phyloP scores from a whole-genome alignment of 306 rosid genomes.

The Corylus heterophylla region DNA sequence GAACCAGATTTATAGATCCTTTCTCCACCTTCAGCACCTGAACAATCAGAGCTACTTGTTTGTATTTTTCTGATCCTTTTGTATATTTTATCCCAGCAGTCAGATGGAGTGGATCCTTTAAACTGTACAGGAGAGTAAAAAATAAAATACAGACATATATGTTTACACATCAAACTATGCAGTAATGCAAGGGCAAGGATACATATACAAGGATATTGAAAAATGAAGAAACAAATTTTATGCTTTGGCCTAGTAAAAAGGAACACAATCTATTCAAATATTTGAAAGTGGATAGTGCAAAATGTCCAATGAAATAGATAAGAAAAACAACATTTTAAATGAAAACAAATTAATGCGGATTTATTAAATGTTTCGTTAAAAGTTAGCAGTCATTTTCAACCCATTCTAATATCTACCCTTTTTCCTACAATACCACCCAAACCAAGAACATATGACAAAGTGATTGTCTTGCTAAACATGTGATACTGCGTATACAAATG shows the following conservation, averaged over 20 bases:
- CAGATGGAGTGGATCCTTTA: slow-evolving; percentile 75
- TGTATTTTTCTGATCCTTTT: slow-evolving; percentile 60
- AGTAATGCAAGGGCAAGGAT: background rate
- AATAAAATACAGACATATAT: slow-evolving; percentile 1
- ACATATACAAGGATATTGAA: background rate
- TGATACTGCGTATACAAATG: background rate
- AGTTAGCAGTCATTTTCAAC: background rate
- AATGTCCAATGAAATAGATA: background rate
- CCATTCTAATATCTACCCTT: background rate
- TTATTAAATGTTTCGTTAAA: background rate
- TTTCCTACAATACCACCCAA: background rate
- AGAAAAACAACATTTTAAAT: background rate
- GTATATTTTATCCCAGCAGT: slow-evolving; percentile 90
- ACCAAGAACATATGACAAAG: background rate
- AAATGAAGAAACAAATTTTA: background rate
- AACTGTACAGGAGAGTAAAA: slow-evolving; percentile 49
- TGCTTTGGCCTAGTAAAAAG: background rate
- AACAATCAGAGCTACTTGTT: slow-evolving; percentile 48
- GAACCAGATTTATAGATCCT: slow-evolving; percentile 68
- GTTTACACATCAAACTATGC: background rate
- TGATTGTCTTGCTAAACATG: background rate
- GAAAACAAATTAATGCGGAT: background rate
- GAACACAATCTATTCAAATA: background rate
- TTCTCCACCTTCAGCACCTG: slow-evolving; percentile 50
- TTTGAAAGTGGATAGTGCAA: background rate